These are phyloP conservation scores for Aspergillus quadrilineatus DNA, from an alignment of 2,329 filamentous ascomycete genomes.

Conservation along the genomic window DNA sequence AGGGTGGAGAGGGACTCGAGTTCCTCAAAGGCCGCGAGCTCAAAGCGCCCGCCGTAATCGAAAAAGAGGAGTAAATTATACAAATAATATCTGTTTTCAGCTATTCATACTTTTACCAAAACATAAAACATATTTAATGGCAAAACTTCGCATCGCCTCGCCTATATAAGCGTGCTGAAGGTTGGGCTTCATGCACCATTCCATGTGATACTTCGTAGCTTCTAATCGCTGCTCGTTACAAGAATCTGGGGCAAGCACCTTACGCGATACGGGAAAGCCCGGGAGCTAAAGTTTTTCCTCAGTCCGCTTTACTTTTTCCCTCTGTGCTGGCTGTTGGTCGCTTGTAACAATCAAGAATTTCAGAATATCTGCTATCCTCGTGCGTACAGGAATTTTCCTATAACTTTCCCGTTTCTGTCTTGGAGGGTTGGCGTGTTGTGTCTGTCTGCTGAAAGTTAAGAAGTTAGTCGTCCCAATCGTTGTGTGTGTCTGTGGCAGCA, in stretches of 20 bases:
- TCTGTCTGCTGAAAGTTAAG: constrained; percentile 14
- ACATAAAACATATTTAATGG: not conserved
- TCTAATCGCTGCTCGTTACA: not conserved
- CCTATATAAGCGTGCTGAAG: too few relatives aligned
- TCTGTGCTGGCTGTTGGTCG: constrained; percentile 16
- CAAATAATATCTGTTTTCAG: not conserved
- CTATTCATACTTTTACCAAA: not conserved
- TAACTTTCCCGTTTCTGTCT: constrained; percentile 15
- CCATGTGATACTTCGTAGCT: not conserved
- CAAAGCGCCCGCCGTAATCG: constrained; percentile 64
- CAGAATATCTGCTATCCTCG: not conserved
- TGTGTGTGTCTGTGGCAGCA: constrained; percentile 8
- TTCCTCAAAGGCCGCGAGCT: constrained; percentile 60
- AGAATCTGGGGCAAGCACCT: constrained; percentile 28
- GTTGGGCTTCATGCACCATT: not conserved
- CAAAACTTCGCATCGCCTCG: not conserved
- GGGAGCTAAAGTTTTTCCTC: constrained; percentile 34
- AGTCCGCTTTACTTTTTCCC: constrained; percentile 16
- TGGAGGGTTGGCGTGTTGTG: constrained; percentile 29
- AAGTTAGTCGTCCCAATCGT: constrained; percentile 3
- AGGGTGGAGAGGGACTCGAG: constrained; percentile 64
- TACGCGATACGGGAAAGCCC: constrained; percentile 42
- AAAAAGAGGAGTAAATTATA: constrained; percentile 52
- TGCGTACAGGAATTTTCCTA: not conserved
- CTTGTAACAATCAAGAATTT: constrained; percentile 12